Evolutionary conservation across 2,329 filamentous ascomycete species (phyloP).

Genomic region (Alternaria sp.): DNA sequence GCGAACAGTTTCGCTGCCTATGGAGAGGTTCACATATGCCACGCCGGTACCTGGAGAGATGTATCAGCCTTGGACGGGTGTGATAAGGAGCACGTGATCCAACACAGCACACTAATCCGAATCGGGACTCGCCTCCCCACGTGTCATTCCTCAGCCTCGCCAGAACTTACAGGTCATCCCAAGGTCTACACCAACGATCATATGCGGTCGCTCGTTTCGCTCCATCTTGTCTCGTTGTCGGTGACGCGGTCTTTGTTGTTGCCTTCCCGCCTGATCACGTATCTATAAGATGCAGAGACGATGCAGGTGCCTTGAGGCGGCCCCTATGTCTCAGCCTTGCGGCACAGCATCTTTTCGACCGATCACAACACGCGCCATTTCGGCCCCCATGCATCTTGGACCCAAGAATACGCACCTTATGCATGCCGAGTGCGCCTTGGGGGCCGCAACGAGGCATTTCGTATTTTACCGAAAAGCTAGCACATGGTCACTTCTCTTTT

Average conservation of each 20-base stretch:
- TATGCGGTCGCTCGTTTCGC: constrained; percentile 33
- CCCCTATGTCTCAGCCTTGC: constrained; percentile 30
- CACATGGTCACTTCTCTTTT: too few species aligned
- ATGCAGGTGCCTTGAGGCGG: constrained; percentile 1
- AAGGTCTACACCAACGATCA: constrained; percentile 44
- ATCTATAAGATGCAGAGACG: constrained; percentile 6
- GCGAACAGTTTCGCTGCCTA: constrained; percentile 40
- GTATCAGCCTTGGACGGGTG: not conserved
- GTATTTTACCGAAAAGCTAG: too few species aligned
- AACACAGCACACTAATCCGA: not conserved
- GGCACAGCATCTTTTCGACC: constrained; percentile 18
- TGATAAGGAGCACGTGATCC: constrained; percentile 7
- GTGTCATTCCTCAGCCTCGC: not conserved
- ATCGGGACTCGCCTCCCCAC: not conserved
- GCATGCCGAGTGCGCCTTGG: not conserved
- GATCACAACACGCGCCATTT: constrained; percentile 9
- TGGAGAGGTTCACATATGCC: constrained; percentile 46
- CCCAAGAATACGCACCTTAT: not conserved
- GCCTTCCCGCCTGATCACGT: constrained; percentile 1
- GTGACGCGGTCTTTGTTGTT: not conserved
- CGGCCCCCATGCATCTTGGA: not conserved
- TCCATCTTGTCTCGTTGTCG: constrained; percentile 15
- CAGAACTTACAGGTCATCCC: constrained; percentile 48
- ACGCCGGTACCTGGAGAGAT: constrained; percentile 42
- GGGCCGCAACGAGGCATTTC: not conserved